phyloP scores from a whole-genome alignment of 192 early-diverging fungal genomes.

The Cladochytrium replicatum region DNA sequence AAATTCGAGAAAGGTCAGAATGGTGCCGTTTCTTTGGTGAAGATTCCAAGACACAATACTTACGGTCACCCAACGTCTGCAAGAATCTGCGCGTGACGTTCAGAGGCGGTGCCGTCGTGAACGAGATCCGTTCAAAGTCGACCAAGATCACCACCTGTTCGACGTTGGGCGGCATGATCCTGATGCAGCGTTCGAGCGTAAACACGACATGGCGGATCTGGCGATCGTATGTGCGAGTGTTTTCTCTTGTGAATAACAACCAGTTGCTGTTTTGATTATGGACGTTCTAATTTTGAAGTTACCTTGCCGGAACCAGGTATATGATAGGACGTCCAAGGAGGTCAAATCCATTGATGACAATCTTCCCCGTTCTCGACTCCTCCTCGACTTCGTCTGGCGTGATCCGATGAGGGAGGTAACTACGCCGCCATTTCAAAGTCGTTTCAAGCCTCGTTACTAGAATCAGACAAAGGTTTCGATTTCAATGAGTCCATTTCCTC shows the following conservation, averaged over 20 bases:
- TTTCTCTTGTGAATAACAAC: no score
- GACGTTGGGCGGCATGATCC: constrained; percentile 60
- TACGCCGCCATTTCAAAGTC: constrained; percentile 70
- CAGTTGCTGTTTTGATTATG: neutral
- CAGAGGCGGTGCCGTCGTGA: constrained; percentile 54
- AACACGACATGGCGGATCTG: neutral
- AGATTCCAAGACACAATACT: no score
- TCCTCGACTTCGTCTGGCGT: constrained; percentile 62
- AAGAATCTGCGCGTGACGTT: constrained; percentile 44
- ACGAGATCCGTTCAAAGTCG: constrained; percentile 67
- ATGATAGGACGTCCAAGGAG: constrained; percentile 60
- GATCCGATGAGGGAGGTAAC: constrained; percentile 57
- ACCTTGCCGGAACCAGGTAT: constrained; percentile 56
- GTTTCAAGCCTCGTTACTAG: constrained; percentile 49
- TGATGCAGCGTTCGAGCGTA: constrained; percentile 2
- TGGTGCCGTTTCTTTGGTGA: no score
- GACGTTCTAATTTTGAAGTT: no score
- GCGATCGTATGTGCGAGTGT: no score
- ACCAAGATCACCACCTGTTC: constrained; percentile 71
- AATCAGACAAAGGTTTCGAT: no score
- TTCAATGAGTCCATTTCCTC: no score
- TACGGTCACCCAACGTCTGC: constrained; percentile 65
- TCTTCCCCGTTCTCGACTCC: constrained; percentile 74
- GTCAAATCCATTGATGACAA: constrained; percentile 78
- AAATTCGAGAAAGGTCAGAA: no score